A percentile compares a stretch with the other conserved stretches of the same genome.
These are phyloP conservation scores for Penicillium coprophilum DNA, from an alignment of 495 filamentous ascomycete genomes.

Conservation along the genomic window DNA sequence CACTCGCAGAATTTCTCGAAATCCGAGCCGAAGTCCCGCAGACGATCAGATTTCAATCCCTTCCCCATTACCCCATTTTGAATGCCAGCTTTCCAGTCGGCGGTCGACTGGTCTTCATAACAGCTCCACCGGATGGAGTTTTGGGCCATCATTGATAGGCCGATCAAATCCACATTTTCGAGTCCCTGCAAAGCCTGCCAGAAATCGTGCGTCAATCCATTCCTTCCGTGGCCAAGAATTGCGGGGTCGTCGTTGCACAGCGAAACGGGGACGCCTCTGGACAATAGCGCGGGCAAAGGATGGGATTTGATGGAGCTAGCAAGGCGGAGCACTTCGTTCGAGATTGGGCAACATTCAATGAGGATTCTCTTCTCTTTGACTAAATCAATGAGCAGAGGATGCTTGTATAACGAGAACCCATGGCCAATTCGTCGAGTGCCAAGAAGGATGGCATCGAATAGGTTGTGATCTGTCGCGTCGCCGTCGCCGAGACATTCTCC, in stretches of 20 bases:
- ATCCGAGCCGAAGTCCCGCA: slow-evolving; percentile 73
- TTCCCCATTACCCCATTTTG: slow-evolving; percentile 71
- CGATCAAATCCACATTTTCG: slow-evolving; percentile 72
- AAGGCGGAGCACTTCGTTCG: slow-evolving; percentile 78
- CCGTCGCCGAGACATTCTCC: slow-evolving; percentile 83
- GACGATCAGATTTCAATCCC: slow-evolving; percentile 65
- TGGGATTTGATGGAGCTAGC: slow-evolving; percentile 74
- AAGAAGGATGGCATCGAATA: slow-evolving; percentile 86
- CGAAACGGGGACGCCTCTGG: slow-evolving; percentile 65
- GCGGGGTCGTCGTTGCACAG: slow-evolving; percentile 87
- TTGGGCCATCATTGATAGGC: slow-evolving; percentile 79
- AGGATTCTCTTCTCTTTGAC: slow-evolving; percentile 85
- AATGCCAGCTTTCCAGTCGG: slow-evolving; percentile 70
- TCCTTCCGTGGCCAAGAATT: slow-evolving; percentile 72
- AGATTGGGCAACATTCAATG: slow-evolving; percentile 83
- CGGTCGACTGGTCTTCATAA: slow-evolving; percentile 71
- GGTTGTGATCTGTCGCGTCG: slow-evolving; percentile 72
- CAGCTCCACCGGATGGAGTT: slow-evolving; percentile 90
- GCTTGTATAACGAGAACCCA: slow-evolving; percentile 83
- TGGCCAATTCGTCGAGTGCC: slow-evolving; percentile 88
- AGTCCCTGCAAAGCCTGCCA: slow-evolving; percentile 88
- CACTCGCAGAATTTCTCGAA: slow-evolving; percentile 94
- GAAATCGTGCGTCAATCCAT: slow-evolving; percentile 82
- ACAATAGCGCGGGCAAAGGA: slow-evolving; percentile 78
- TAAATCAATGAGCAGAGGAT: slow-evolving; percentile 83